A percentile compares a stretch with the other conserved stretches of the same genome.
These are phyloP conservation scores for Penicillium sp. DNA, from an alignment of 2,329 filamentous ascomycete species.

Conservation along the genomic window DNA sequence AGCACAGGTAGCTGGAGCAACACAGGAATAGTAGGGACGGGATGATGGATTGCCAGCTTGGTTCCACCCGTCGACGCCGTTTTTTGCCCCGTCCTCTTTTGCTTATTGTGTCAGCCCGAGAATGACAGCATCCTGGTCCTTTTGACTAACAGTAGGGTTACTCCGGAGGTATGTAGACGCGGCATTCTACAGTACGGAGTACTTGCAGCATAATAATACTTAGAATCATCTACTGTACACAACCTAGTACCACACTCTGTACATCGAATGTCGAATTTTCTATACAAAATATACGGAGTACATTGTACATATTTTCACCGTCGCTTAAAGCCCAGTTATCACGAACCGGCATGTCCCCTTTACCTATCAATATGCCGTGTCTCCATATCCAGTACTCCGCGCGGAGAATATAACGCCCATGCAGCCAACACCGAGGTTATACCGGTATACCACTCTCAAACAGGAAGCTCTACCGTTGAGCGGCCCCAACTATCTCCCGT, in stretches of 20 bases:
- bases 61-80: constrained; percentile 21
- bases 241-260: not conserved
- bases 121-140: not conserved
- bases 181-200: not conserved
- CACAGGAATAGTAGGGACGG: not conserved
- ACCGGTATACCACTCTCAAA: constrained; percentile 1
- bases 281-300: not conserved
- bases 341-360: not conserved
- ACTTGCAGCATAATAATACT: not conserved
- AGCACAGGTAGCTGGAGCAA: not conserved
- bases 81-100: not conserved
- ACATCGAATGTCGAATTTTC: not conserved
- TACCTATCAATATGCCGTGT: not conserved
- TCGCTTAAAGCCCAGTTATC: not conserved
- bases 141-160: not conserved
- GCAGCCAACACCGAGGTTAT: not conserved
- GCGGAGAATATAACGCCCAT: not conserved
- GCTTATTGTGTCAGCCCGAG: not conserved
- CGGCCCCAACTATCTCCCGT: not conserved
- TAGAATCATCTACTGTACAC: not conserved
- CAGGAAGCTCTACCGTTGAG: not conserved
- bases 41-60: not conserved
- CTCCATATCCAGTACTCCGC: not conserved
- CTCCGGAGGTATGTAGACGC: not conserved
- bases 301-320: not conserved